Evolutionary conservation across 2,329 filamentous ascomycete species (phyloP).

Genomic region (Botryotinia convoluta): DNA sequence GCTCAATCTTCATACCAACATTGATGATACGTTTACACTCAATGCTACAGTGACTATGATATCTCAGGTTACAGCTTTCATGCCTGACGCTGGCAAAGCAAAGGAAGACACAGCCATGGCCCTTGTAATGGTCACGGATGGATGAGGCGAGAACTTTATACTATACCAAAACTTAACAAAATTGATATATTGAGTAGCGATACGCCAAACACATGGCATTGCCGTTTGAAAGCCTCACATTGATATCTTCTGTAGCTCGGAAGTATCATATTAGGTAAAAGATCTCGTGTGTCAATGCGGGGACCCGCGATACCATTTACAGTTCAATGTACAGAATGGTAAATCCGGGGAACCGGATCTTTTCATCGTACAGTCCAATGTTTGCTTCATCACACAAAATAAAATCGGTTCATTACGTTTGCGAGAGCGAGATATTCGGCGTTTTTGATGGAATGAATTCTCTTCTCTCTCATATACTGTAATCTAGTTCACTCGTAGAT

Average conservation of each 20-base stretch:
- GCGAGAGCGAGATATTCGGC: not conserved
- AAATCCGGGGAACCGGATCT: conserved; percentile 17
- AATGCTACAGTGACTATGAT: not conserved
- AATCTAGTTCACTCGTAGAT: not conserved
- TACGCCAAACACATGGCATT: conserved; percentile 4
- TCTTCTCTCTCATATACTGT: not conserved
- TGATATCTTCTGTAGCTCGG: not conserved
- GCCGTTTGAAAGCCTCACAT: not conserved
- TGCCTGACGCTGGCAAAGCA: conserved; percentile 8
- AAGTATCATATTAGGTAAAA: conserved; percentile 16
- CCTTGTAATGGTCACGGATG: not conserved
- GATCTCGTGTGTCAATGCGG: conserved; percentile 16
- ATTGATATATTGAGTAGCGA: not conserved
- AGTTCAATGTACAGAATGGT: conserved; percentile 10
- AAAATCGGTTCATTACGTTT: not conserved
- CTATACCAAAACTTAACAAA: not conserved
- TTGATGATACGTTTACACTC: not conserved
- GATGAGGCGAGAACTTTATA: conserved; percentile 2
- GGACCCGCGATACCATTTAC: conserved; percentile 12
- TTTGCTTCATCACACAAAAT: conserved; percentile 8
- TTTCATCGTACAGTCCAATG: conserved; percentile 13
- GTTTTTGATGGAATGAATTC: not conserved
- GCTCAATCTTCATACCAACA: conserved; percentile 1
- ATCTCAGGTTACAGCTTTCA: conserved; percentile 6
- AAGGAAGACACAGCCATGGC: conserved; percentile 2